A percentile compares a stretch with the other conserved stretches of the same genome.
These are phyloP conservation scores for Calvatia gigantea DNA, from an alignment of 768 basidiomycete genomes.

Conservation along the genomic window DNA sequence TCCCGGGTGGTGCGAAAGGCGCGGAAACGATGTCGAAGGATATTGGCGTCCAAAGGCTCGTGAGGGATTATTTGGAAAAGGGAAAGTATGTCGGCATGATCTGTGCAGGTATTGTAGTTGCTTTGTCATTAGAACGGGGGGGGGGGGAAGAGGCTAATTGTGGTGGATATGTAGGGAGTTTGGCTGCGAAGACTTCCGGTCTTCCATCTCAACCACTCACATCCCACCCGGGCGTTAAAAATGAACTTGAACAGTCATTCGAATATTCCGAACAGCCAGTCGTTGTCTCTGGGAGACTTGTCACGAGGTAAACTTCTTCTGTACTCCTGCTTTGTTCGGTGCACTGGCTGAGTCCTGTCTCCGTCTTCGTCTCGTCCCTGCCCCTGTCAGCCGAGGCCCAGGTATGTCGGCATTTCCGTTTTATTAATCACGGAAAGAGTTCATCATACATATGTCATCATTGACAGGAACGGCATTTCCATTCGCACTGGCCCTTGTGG, in stretches of 20 bases:
- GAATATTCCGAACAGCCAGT: slow-evolving; percentile 74
- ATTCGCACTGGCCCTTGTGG: slow-evolving; percentile 75
- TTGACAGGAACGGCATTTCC: slow-evolving; percentile 68
- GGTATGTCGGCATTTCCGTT: slow-evolving; percentile 30
- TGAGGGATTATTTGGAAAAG: slow-evolving; percentile 50
- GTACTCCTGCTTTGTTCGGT: neutral
- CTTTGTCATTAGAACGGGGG: neutral
- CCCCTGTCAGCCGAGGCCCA: slow-evolving; percentile 59
- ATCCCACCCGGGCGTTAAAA: slow-evolving; percentile 73
- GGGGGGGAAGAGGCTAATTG: neutral
- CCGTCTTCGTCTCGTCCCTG: slow-evolving; percentile 1
- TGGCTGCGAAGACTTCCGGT: slow-evolving; percentile 60
- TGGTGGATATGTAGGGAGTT: slow-evolving; percentile 44
- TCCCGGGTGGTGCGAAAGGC: slow-evolving; percentile 79
- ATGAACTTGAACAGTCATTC: slow-evolving; percentile 54
- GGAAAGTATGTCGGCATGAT: slow-evolving; percentile 77
- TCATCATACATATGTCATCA: too few species aligned
- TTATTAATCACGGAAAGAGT: too few species aligned
- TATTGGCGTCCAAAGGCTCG: slow-evolving; percentile 55
- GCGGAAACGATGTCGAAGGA: slow-evolving; percentile 68
- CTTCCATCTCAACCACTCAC: slow-evolving; percentile 66
- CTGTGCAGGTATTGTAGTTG: slow-evolving; percentile 59
- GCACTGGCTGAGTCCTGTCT: slow-evolving; percentile 60
- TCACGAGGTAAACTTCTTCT: slow-evolving; percentile 60
- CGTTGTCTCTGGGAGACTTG: slow-evolving; percentile 65